Conservation (phyloP, 2,329 filamentous ascomycete genomes). For the Trichophyton mentagrophytes region DNA sequence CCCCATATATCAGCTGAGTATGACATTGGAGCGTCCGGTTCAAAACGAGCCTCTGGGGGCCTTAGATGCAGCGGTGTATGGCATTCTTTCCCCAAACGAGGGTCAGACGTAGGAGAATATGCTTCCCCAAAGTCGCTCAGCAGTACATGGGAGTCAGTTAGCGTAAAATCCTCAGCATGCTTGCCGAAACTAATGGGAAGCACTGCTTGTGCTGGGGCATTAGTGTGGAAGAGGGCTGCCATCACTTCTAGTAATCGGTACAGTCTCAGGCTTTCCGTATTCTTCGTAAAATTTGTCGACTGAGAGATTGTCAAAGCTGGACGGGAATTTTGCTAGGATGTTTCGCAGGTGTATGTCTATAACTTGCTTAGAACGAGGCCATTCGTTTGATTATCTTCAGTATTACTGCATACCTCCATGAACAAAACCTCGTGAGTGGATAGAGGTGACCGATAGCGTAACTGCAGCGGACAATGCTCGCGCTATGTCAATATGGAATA, state of each 20-base stretch:
- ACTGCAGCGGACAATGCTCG: conserved; percentile 14
- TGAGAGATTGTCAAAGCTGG: conserved; percentile 14
- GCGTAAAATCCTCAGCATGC: conserved; percentile 15
- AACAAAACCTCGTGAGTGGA: conserved; percentile 17
- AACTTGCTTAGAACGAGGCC: not conserved
- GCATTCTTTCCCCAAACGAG: conserved; percentile 16
- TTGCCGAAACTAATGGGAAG: conserved; percentile 16
- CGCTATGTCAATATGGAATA: conserved; percentile 13
- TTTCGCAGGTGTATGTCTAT: conserved; percentile 19
- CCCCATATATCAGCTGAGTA: conserved; percentile 21
- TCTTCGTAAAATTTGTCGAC: conserved; percentile 17
- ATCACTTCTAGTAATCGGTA: conserved; percentile 12
- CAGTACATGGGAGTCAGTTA: conserved; percentile 18
- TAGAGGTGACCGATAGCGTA: conserved; percentile 14
- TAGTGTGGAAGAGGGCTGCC: conserved; percentile 15
- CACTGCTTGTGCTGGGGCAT: conserved; percentile 15
- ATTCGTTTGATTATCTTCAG: no score
- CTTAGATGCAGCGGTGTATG: conserved; percentile 15
- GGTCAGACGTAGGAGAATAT: conserved; percentile 16
- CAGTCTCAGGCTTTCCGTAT: conserved; percentile 17
- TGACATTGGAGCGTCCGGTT: conserved; percentile 13
- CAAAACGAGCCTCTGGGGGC: conserved; percentile 19
- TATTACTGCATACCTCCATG: conserved; percentile 15
- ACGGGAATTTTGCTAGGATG: conserved; percentile 11
- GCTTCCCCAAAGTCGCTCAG: conserved; percentile 24